These are phyloP conservation scores for Kodamaea plutei DNA, from an alignment of 1,139 yeast species.

Conservation along the genomic window DNA sequence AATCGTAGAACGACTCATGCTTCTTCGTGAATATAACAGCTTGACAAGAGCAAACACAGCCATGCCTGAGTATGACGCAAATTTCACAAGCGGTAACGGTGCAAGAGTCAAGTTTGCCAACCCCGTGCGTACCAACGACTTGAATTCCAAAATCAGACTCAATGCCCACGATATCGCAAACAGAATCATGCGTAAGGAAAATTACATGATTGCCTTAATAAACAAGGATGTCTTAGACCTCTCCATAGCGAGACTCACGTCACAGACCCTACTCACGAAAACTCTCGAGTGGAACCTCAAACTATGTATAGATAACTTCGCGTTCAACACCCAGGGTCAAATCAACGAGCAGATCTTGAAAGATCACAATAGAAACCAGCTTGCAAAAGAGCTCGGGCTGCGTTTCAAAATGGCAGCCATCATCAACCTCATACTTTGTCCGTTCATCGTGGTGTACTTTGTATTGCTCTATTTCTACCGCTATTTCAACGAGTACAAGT, in stretches of 20 bases:
- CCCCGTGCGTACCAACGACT: slow-evolving; percentile 46
- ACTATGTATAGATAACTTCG: slow-evolving; percentile 80
- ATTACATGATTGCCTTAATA: slow-evolving; percentile 83
- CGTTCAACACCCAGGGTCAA: slow-evolving; percentile 81
- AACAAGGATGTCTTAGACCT: slow-evolving; percentile 70
- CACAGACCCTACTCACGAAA: slow-evolving; percentile 58
- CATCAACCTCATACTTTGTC: slow-evolving; percentile 76
- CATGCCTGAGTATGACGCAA: too few species aligned
- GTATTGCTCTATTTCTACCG: slow-evolving; percentile 79
- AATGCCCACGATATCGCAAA: slow-evolving; percentile 95
- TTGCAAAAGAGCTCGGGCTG: slow-evolving; percentile 67
- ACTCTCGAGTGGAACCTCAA: slow-evolving; percentile 94
- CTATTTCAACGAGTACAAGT: slow-evolving; percentile 87
- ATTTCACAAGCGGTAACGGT: too few species aligned
- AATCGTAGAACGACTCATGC: slow-evolving; percentile 74
- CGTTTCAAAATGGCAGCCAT: slow-evolving; percentile 86
- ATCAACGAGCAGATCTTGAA: slow-evolving; percentile 70
- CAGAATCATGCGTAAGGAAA: slow-evolving; percentile 91
- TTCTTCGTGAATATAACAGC: slow-evolving; percentile 76
- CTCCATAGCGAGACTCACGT: slow-evolving; percentile 31
- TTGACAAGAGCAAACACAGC: slow-evolving; percentile 52
- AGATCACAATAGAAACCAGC: slow-evolving; percentile 61
- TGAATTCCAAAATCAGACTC: slow-evolving; percentile 66
- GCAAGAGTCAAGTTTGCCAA: not conserved
- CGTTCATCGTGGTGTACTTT: slow-evolving; percentile 80